Evolutionary conservation across 2,329 filamentous ascomycete genomes (phyloP).

Genomic region (Paraphaeosphaeria sporulosa): DNA sequence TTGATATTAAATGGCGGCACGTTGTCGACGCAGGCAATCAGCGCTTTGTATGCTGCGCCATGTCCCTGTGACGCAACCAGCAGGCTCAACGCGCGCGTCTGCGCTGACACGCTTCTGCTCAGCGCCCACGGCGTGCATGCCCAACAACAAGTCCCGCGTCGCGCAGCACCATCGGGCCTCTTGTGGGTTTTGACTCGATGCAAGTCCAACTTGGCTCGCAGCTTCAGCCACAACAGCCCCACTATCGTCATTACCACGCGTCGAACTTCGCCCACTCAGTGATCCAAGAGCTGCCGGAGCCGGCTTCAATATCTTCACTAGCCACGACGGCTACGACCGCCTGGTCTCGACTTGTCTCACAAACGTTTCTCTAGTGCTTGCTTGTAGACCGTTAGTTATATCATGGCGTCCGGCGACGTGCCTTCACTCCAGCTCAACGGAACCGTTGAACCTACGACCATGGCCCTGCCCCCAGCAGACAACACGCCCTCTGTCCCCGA

Average conservation of each 20-base stretch:
- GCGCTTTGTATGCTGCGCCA: constrained; percentile 14
- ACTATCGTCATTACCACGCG: constrained; percentile 33
- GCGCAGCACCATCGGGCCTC: background rate
- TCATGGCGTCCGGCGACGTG: constrained; percentile 36
- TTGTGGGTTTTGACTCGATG: background rate
- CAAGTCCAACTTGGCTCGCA: constrained; percentile 13
- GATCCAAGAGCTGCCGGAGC: background rate
- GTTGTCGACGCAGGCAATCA: background rate
- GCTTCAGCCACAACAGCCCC: constrained; percentile 35
- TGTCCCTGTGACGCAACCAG: constrained; percentile 13
- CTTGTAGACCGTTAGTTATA: constrained; percentile 21
- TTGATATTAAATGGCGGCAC: background rate
- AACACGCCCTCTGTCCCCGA: constrained; percentile 28
- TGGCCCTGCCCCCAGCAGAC: constrained; percentile 23
- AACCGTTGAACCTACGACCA: constrained; percentile 38
- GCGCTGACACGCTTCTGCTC: constrained; percentile 1
- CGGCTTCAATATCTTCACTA: constrained; percentile 6
- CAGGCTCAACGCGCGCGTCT: background rate
- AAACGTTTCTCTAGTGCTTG: constrained; percentile 1
- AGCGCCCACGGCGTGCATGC: background rate
- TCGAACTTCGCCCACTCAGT: constrained; percentile 23
- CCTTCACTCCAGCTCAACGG: constrained; percentile 46
- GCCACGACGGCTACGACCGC: constrained; percentile 6
- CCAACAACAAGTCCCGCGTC: background rate
- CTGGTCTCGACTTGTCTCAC: constrained; percentile 11